Conservation (phyloP, 306 rosid species). For the Quercus engelmannii region DNA sequence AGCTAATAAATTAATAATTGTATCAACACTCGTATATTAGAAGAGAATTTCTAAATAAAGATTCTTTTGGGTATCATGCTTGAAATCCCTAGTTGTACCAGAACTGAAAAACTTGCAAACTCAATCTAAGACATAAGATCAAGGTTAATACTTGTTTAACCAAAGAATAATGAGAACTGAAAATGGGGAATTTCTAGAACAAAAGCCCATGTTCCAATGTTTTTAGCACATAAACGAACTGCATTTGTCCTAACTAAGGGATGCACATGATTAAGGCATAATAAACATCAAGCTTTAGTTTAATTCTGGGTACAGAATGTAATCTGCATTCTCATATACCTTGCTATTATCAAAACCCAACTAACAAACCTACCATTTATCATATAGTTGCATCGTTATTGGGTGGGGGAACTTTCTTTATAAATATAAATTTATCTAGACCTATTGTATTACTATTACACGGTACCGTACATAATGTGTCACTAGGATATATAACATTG, state of each 20-base stretch:
- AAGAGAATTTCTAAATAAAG: too few species aligned
- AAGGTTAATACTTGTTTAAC: constrained; percentile 1
- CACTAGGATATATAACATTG: too few species aligned
- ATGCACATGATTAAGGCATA: constrained; percentile 13
- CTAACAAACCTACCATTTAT: constrained; percentile 1
- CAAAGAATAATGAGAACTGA: neutral
- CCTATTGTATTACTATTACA: too few species aligned
- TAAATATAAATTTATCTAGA: too few species aligned
- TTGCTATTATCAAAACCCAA: neutral
- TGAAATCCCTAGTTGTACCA: neutral
- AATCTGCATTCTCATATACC: constrained; percentile 16
- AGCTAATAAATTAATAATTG: too few species aligned
- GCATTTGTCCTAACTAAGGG: constrained; percentile 1
- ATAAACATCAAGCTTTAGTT: neutral
- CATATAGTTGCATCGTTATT: too few species aligned
- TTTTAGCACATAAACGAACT: constrained; percentile 9
- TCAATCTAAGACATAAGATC: constrained; percentile 5
- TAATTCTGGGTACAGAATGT: constrained; percentile 25
- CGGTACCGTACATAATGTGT: too few species aligned
- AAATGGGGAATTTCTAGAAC: neutral
- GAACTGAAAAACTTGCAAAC: neutral
- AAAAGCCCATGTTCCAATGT: constrained; percentile 10
- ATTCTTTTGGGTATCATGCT: too few species aligned
- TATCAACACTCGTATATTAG: too few species aligned
- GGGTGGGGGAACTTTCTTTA: too few species aligned